phyloP scores from a whole-genome alignment of 192 early-diverging fungal species.

The Coemansia asiatica region DNA sequence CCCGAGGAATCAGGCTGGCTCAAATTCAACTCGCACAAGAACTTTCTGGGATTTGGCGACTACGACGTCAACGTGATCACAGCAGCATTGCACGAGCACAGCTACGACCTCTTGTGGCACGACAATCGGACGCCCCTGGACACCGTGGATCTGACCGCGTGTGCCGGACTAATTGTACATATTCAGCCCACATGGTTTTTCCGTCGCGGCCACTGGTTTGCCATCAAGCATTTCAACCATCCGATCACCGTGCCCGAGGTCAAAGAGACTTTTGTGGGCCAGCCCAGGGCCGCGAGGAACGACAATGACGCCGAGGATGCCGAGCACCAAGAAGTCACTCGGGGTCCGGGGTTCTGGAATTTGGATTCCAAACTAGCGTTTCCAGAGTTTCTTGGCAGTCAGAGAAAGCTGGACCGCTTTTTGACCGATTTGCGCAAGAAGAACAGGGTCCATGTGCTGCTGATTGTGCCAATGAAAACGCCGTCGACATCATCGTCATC shows the following conservation, averaged over 20 bases:
- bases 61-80: constrained; percentile 57
- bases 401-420: constrained; percentile 27
- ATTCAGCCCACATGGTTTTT: constrained; percentile 48
- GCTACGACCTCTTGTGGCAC: constrained; percentile 45
- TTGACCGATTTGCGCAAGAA: constrained; percentile 27
- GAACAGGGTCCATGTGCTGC: constrained; percentile 44
- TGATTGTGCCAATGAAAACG: constrained; percentile 29
- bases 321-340: constrained; percentile 28
- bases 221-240: constrained; percentile 36
- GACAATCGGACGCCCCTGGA: constrained; percentile 37
- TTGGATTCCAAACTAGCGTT: constrained; percentile 40
- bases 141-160: constrained; percentile 22
- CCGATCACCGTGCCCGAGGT: constrained; percentile 29
- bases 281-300: constrained; percentile 36
- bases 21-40: constrained; percentile 50
- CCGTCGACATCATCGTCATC: constrained; percentile 11
- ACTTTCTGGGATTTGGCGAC: constrained; percentile 48
- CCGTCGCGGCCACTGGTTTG: constrained; percentile 54
- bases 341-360: constrained; percentile 51
- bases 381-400: constrained; percentile 42
- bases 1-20: constrained; percentile 37
- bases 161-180: constrained; percentile 48
- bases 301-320: constrained; percentile 24
- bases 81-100: constrained; percentile 39
- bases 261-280: constrained; percentile 25